phyloP scores from a whole-genome alignment of 805 yeast genomes.

The Spathaspora hagerdaliae region DNA sequence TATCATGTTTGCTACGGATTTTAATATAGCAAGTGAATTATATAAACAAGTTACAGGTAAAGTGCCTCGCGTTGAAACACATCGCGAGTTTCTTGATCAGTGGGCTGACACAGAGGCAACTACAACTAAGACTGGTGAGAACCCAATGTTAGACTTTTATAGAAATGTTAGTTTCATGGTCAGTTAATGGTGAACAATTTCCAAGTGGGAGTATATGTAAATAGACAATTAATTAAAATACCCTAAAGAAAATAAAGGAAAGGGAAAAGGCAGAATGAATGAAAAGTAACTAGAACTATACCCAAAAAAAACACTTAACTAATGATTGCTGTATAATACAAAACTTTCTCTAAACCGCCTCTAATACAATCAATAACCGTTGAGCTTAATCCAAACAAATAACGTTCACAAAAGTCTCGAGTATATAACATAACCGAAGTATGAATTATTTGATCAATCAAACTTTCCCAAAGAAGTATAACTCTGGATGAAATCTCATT shows the following conservation, averaged over 20 bases:
- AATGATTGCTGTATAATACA: neutral
- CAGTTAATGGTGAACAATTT: conserved; percentile 3
- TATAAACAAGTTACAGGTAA: conserved; percentile 65
- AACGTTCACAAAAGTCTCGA: conserved; percentile 1
- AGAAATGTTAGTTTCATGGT: conserved; percentile 67
- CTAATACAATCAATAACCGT: conserved; percentile 14
- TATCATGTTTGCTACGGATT: conserved; percentile 83
- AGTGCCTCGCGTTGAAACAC: conserved; percentile 49
- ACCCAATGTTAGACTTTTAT: conserved; percentile 78
- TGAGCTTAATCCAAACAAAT: conserved; percentile 8
- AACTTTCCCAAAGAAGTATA: neutral
- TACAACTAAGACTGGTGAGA: conserved; percentile 72
- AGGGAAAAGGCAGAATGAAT: neutral
- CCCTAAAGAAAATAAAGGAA: no score
- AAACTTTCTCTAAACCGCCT: conserved; percentile 23
- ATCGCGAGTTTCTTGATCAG: conserved; percentile 57
- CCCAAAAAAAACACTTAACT: neutral
- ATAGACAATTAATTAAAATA: no score
- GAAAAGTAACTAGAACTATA: no score
- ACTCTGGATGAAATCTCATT: neutral
- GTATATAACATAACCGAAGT: neutral
- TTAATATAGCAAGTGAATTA: conserved; percentile 54
- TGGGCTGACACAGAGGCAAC: conserved; percentile 74
- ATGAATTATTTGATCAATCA: neutral
- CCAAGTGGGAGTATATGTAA: no score